Base-by-base conservation (phyloP, 75 land plant genomes). In the Cupressus sempervirens region DNA sequence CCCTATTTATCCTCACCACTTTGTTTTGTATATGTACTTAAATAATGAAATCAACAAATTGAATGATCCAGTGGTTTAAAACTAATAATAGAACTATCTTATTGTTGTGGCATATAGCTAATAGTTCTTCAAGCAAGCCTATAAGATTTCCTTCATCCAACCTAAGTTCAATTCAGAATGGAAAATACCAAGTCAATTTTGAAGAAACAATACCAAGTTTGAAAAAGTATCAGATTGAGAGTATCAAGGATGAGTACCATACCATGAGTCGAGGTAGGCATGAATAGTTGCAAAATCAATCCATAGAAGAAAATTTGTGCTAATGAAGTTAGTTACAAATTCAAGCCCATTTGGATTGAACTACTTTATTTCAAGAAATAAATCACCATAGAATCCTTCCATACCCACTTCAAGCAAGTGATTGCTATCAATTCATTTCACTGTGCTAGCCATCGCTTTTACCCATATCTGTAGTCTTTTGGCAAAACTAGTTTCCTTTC, bases 31-130 rank as follows among this genome's bases (percentile, higher is more conserved):
- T 72, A 72, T 72, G 15, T 32, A 72, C 74, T 32, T 32, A 30
- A 72, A 72, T 72, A 72, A 72, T 72, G 35, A 72, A 14, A 29
- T 72, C 74, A 11, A 0, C 9, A 9, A 9, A n/a, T 62, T 12
- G 6, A 12, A 72, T 72, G 74, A 72, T 32, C 74, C 2, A 4
- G 7, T 32, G 74, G 74, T 36, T 72, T 72, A 30, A 32, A 72
- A 72, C 35, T 72, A 15, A 72, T 72, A 72, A 14, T 32, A 72
- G 92, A 72, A 94, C 97, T 67, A 92, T 92, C 84, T n/a, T n/a
- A n/a, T 93, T 87, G 88, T 94, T 98, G 2, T 98, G 96, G 81
- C 99, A 98, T 62, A 98, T 95, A 85, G 94, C 98, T 58, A 98
- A 96, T 15, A 98, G 80, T 85, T 98, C 98, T 84, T 98, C 98